These are phyloP conservation scores for Stephanodiscus triporus DNA, from an alignment of 108 stramenopile genomes.

Conservation along the genomic window DNA sequence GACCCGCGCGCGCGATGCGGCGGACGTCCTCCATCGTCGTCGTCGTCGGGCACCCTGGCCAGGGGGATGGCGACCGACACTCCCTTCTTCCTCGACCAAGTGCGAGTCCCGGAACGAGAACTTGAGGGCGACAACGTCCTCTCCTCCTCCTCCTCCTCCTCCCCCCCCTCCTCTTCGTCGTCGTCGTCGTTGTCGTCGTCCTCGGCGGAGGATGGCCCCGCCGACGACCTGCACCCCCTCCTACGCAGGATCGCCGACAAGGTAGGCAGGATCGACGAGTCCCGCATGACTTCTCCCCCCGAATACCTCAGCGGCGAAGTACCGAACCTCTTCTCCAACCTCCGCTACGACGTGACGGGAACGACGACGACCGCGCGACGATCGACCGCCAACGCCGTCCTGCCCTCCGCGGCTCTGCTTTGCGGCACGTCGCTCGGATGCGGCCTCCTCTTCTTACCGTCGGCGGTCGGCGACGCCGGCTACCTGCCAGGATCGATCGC, in stretches of 20 bases:
- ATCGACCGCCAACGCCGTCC: constrained; percentile 11
- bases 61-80: too few species aligned
- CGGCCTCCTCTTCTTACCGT: constrained; percentile 80
- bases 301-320: constrained; percentile 27
- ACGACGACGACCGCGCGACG: neutral
- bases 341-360: neutral
- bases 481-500: constrained; percentile 72
- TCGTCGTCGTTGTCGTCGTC: too few species aligned
- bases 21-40: too few species aligned
- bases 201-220: too few species aligned
- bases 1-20: too few species aligned
- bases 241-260: constrained; percentile 50
- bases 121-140: too few species aligned
- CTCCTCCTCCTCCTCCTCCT: too few species aligned
- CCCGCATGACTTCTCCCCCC: constrained; percentile 39
- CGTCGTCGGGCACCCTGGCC: too few species aligned
- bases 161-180: too few species aligned
- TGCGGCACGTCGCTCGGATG: constrained; percentile 79
- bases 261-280: constrained; percentile 71
- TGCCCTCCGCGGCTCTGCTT: constrained; percentile 39
- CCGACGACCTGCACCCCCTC: constrained; percentile 11
- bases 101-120: too few species aligned
- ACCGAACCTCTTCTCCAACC: constrained; percentile 48
- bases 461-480: constrained; percentile 85
- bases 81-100: too few species aligned